Base-by-base conservation (phyloP, 2,329 filamentous ascomycete species). In the Trichoderma cornu-damae region DNA sequence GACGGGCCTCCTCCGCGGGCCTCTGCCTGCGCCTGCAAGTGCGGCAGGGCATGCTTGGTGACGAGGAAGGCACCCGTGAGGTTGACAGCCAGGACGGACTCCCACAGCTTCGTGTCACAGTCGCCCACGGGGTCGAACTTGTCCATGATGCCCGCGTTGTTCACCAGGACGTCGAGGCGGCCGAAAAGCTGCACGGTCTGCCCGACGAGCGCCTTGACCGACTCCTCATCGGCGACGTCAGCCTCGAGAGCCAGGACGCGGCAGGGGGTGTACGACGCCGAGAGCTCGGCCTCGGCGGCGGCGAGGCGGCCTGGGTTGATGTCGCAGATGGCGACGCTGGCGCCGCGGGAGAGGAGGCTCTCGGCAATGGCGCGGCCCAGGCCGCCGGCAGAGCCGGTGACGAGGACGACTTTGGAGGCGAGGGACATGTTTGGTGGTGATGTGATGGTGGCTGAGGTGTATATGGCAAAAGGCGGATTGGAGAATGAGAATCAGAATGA, bases 71-170 rank as follows among this genome's bases (percentile, higher is more conserved):
- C 74, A 0, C 79, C 82, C 5, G 79, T 84, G 34, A 84, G 67
- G 62, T 85, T 85, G 59, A 84, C 70, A 11, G 72, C 73, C 34
- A 86, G 73, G 5, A 84, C 77, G 3, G 70, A 70, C 59, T 84
- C 75, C 81, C 80, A 85, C 1, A 75, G 63, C 1, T 67, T 68
- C 58, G 72, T 71, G 18, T 77, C 71, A 50, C 77, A 66, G 6
- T 73, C 72, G 14, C 77, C 81, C 0, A 77, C 78, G 0, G 79
- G 76, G 42, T 80, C 76, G 61, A 84, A 82, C 26, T 69, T 71
- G 64, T 85, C 82, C 71, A 82, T 79, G 57, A 84, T 73, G 20
- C 77, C 82, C 8, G 81, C 81, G 60, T 80, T 81, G 69, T 83
- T 83, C 64, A 84, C 68, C 4, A 85, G 70, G n/a, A 83, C 71